Percentiles rank a stretch among this genome's conserved stretches.
phyloP scores from a whole-genome alignment of 1,139 yeast species.

The Citeromyces siamensis region DNA sequence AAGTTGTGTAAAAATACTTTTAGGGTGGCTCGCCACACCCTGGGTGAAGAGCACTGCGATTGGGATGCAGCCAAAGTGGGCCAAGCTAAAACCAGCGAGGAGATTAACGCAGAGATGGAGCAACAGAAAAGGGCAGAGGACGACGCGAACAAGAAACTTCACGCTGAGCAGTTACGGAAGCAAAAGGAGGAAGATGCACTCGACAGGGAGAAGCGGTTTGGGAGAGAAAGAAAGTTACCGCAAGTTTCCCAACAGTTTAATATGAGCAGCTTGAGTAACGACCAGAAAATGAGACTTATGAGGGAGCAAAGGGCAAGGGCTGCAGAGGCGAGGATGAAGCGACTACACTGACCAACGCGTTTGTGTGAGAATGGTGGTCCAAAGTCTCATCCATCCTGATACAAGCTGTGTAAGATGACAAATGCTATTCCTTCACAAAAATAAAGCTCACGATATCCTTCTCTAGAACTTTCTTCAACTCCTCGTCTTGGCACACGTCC shows the following conservation, averaged over 20 bases:
- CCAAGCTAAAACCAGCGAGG: constrained; percentile 49
- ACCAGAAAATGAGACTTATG: constrained; percentile 67
- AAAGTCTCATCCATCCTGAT: too few relatives aligned
- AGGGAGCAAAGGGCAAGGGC: constrained; percentile 95
- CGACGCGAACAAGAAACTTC: constrained; percentile 24
- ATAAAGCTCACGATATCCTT: not conserved
- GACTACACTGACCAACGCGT: not conserved
- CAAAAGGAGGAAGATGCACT: constrained; percentile 13
- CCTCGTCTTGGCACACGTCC: not conserved
- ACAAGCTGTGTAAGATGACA: not conserved
- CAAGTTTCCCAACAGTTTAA: constrained; percentile 14
- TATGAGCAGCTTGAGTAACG: constrained; percentile 33
- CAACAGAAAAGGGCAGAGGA: constrained; percentile 22
- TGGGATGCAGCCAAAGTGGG: constrained; percentile 68
- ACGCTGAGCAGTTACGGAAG: constrained; percentile 28
- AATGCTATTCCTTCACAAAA: not conserved
- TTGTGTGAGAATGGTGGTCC: too few relatives aligned
- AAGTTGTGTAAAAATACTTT: constrained; percentile 39
- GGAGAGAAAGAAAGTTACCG: constrained; percentile 11
- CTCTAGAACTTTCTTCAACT: not conserved
- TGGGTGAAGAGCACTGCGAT: constrained; percentile 59
- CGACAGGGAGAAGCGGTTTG: constrained; percentile 12
- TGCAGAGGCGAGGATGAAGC: constrained; percentile 76
- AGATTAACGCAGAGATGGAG: constrained; percentile 33
- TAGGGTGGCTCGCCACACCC: constrained; percentile 49